Conservation (phyloP, 139 green algal species). For the Mesotaenium endlicherianum region DNA sequence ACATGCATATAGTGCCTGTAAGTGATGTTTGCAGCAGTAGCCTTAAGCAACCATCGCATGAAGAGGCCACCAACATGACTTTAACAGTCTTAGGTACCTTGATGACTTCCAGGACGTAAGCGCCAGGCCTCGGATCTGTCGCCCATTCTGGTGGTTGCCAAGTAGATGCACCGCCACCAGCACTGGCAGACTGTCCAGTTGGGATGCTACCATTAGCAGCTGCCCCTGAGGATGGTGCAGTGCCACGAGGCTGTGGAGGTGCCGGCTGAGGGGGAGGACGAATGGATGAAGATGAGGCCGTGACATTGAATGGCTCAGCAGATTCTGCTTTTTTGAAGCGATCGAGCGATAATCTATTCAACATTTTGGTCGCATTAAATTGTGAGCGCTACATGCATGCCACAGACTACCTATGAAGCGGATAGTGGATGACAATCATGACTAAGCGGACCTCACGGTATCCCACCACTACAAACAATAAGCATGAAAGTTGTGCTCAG, state of each 20-base stretch:
- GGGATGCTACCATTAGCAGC: not conserved
- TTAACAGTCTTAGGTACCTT: not conserved
- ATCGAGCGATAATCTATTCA: conserved; percentile 15
- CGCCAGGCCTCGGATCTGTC: conserved; percentile 28
- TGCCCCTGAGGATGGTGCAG: not conserved
- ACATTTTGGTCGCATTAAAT: too few species aligned
- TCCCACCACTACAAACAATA: too few species aligned
- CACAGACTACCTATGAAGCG: too few species aligned
- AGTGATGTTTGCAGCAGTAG: not conserved
- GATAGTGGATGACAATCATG: too few species aligned
- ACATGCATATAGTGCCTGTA: not conserved
- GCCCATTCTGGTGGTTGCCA: conserved; percentile 42
- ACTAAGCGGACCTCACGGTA: too few species aligned
- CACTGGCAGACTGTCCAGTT: not conserved
- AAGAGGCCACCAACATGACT: not conserved
- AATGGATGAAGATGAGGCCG: not conserved
- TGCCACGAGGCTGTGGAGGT: not conserved
- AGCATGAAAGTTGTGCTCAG: too few species aligned
- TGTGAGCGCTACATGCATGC: too few species aligned
- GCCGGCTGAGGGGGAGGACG: not conserved
- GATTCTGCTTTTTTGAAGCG: conserved; percentile 38
- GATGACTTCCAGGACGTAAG: conserved; percentile 38
- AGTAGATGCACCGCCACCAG: conserved; percentile 29
- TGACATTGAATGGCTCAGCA: conserved; percentile 30
- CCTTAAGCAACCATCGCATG: not conserved